Conservation (phyloP, 1,284 basidiomycete species). For the Tilletia caries region DNA sequence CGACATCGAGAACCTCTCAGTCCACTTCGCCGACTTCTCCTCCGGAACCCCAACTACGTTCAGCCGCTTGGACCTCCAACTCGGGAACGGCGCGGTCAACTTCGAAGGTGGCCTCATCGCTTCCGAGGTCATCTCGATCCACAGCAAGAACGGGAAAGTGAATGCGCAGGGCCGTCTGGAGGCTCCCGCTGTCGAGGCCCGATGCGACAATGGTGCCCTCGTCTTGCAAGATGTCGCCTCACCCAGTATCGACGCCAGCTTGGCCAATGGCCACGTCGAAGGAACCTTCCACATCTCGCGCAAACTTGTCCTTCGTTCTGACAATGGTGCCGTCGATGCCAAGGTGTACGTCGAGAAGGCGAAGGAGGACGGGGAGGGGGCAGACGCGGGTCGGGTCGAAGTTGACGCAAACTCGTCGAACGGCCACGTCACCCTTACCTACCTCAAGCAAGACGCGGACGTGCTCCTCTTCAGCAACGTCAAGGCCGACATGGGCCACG, state of each 20-base stretch:
- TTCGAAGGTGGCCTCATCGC: not conserved
- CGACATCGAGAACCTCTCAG: not conserved
- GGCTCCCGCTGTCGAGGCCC: not conserved
- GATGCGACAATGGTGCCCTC: not conserved
- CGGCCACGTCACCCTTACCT: not conserved
- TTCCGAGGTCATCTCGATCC: not conserved
- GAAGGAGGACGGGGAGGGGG: not conserved
- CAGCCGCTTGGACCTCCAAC: not conserved
- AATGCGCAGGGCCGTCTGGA: not conserved
- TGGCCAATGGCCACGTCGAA: not conserved
- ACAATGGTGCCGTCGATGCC: conserved; percentile 9
- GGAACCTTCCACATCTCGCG: not conserved
- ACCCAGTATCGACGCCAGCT: not conserved
- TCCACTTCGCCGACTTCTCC: conserved; percentile 1
- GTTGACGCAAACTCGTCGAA: not conserved
- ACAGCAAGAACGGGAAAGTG: not conserved
- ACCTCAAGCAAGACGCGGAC: not conserved
- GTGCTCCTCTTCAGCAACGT: not conserved
- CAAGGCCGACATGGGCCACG: not conserved
- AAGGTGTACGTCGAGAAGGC: not conserved
- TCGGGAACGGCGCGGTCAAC: not conserved
- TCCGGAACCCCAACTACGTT: not conserved
- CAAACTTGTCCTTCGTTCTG: not conserved
- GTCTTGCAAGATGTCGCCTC: not conserved
- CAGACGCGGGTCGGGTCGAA: not conserved